Evolutionary conservation across 192 early-diverging fungal genomes (phyloP).

Genomic region (Coemansia sp.): DNA sequence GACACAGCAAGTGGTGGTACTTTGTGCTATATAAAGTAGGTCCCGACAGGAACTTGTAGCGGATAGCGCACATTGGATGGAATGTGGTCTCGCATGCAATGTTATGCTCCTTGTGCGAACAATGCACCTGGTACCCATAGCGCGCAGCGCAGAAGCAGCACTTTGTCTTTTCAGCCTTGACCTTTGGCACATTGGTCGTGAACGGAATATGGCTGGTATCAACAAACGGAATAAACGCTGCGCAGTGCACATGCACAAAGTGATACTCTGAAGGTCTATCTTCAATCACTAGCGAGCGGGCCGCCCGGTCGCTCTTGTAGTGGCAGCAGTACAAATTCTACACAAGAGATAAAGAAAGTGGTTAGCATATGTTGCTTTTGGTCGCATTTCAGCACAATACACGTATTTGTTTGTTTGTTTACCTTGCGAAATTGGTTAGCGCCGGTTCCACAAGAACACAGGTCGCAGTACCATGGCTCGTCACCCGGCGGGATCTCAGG

Average conservation of each 20-base stretch:
- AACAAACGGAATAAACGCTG: slow-evolving; percentile 36
- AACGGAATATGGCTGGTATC: slow-evolving; percentile 42
- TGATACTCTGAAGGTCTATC: slow-evolving; percentile 21
- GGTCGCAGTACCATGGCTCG: slow-evolving; percentile 51
- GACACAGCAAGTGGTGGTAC: slow-evolving; percentile 24
- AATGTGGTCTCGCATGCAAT: slow-evolving; percentile 21
- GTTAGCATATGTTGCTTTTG: neutral
- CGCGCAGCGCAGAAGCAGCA: slow-evolving; percentile 33
- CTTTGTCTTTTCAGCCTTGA: slow-evolving; percentile 9
- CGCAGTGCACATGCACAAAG: slow-evolving; percentile 49
- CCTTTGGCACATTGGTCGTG: slow-evolving; percentile 24
- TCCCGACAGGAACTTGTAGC: slow-evolving; percentile 24
- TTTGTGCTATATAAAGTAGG: slow-evolving; percentile 32
- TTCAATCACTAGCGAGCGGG: slow-evolving; percentile 22
- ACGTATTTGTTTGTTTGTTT: slow-evolving; percentile 1
- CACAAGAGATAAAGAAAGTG: neutral
- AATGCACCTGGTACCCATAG: slow-evolving; percentile 39
- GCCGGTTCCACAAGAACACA: slow-evolving; percentile 16
- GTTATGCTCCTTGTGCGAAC: slow-evolving; percentile 18
- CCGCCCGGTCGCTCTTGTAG: slow-evolving; percentile 42
- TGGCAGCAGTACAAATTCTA: slow-evolving; percentile 51
- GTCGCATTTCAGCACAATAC: neutral
- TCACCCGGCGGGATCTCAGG: slow-evolving; percentile 39
- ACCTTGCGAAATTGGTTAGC: slow-evolving; percentile 21
- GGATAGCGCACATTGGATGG: slow-evolving; percentile 50